These are phyloP conservation scores for Fusarium guadeloupense DNA, from an alignment of 2,329 filamentous ascomycete genomes.

Conservation along the genomic window DNA sequence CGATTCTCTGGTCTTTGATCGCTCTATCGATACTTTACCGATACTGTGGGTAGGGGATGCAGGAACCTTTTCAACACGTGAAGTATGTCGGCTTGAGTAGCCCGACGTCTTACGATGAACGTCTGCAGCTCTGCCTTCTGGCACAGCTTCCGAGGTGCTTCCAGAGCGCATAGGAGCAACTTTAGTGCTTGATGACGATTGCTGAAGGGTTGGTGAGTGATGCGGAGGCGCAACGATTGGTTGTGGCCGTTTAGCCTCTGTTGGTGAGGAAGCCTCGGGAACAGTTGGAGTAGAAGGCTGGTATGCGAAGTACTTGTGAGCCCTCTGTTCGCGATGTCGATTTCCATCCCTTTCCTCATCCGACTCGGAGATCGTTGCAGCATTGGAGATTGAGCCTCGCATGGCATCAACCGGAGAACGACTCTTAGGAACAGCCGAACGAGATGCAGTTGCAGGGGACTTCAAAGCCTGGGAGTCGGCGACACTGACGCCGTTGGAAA, in stretches of 20 bases:
- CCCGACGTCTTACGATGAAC: conserved; percentile 46
- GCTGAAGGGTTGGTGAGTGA: conserved; percentile 27
- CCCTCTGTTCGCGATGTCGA: conserved; percentile 28
- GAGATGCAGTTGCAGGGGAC: conserved; percentile 33
- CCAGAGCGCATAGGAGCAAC: conserved; percentile 48
- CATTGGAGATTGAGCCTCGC: conserved; percentile 42
- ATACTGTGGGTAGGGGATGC: conserved; percentile 47
- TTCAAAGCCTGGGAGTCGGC: conserved; percentile 51
- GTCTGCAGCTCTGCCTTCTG: conserved; percentile 48
- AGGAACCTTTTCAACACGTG: conserved; percentile 34
- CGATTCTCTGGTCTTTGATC: conserved; percentile 47
- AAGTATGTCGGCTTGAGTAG: conserved; percentile 36
- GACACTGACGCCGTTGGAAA: conserved; percentile 49
- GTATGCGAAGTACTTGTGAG: conserved; percentile 34
- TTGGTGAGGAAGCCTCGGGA: conserved; percentile 31
- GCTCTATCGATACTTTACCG: conserved; percentile 53
- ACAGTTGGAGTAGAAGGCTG: conserved; percentile 42
- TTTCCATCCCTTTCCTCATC: conserved; percentile 50
- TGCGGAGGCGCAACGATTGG: conserved; percentile 25
- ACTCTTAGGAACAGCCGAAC: conserved; percentile 38
- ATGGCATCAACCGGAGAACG: conserved; percentile 47
- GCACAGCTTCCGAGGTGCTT: conserved; percentile 43
- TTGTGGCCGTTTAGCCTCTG: conserved; percentile 33
- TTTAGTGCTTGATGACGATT: conserved; percentile 46
- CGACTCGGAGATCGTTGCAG: conserved; percentile 55